A percentile compares a stretch with the other conserved stretches of the same genome.
These are phyloP conservation scores for Omphalotus guepiniiformis DNA, from an alignment of 768 basidiomycete species.

Conservation along the genomic window DNA sequence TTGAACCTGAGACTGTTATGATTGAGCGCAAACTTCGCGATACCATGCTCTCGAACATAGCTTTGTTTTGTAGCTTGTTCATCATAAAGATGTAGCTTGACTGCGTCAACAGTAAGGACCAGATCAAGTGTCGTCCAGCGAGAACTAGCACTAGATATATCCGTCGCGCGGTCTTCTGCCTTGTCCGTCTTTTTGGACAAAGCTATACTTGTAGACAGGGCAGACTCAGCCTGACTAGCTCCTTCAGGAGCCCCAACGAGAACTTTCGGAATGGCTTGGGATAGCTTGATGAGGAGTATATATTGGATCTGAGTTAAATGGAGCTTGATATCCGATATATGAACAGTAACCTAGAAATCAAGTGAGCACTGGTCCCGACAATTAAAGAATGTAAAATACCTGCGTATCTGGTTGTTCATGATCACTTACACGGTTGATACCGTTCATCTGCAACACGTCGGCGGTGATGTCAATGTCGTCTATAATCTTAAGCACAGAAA, in stretches of 20 bases:
- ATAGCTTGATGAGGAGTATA: constrained; percentile 59
- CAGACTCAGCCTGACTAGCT: constrained; percentile 23
- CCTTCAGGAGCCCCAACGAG: constrained; percentile 47
- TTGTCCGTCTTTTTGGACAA: not conserved
- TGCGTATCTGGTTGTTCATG: constrained; percentile 65
- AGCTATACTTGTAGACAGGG: constrained; percentile 14
- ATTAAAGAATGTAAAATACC: constrained; percentile 37
- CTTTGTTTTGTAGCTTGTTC: constrained; percentile 48
- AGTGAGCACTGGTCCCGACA: not conserved
- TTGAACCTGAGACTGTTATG: constrained; percentile 78
- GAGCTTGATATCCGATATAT: constrained; percentile 80
- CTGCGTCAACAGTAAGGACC: constrained; percentile 59
- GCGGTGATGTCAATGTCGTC: constrained; percentile 81
- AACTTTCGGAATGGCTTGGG: constrained; percentile 64
- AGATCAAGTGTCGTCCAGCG: constrained; percentile 71
- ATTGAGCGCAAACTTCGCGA: constrained; percentile 80
- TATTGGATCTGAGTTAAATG: constrained; percentile 86
- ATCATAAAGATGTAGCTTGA: constrained; percentile 88
- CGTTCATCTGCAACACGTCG: constrained; percentile 59
- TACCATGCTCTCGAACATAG: constrained; percentile 71
- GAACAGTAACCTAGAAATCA: constrained; percentile 53
- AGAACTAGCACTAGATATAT: constrained; percentile 17
- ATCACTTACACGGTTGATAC: constrained; percentile 49
- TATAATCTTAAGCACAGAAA: constrained; percentile 75
- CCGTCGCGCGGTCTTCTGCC: constrained; percentile 15